Evolutionary conservation across 768 basidiomycete genomes (phyloP).

Genomic region (Panellus pusillus): DNA sequence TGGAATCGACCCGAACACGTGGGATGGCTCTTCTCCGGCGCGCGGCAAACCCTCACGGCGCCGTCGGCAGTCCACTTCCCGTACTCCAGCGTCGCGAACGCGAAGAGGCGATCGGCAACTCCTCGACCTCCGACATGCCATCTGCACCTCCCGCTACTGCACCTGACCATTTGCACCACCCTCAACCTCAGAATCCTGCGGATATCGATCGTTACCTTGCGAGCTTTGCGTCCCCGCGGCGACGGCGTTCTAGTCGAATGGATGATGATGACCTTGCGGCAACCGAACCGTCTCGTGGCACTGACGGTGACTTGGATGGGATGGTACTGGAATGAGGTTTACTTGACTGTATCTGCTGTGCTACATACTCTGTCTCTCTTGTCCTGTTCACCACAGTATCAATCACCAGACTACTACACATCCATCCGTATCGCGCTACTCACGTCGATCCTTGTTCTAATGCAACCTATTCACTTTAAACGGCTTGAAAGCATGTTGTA

Average conservation of each 20-base stretch:
- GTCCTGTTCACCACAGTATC: background rate
- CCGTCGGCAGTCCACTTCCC: slow-evolving; percentile 14
- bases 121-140: slow-evolving; percentile 18
- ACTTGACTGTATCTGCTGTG: slow-evolving; percentile 10
- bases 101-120: slow-evolving; percentile 11
- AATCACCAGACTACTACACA: slow-evolving; percentile 6
- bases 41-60: slow-evolving; percentile 13
- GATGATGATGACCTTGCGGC: background rate
- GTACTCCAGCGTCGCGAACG: slow-evolving; percentile 6
- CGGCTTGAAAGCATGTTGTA: background rate
- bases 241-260: slow-evolving; percentile 13
- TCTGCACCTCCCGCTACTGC: background rate
- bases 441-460: slow-evolving; percentile 19
- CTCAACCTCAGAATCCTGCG: slow-evolving; percentile 18
- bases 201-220: slow-evolving; percentile 19
- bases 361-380: slow-evolving; percentile 4
- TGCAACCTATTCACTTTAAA: background rate
- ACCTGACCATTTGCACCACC: slow-evolving; percentile 11
- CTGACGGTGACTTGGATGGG: slow-evolving; percentile 3
- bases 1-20: slow-evolving; percentile 9
- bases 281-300: background rate
- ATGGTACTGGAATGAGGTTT: slow-evolving; percentile 15
- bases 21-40: slow-evolving; percentile 13
- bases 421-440: slow-evolving; percentile 18
- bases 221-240: slow-evolving; percentile 13